These are phyloP conservation scores for Botryotinia calthae DNA, from an alignment of 2,329 filamentous ascomycete genomes.

Conservation along the genomic window DNA sequence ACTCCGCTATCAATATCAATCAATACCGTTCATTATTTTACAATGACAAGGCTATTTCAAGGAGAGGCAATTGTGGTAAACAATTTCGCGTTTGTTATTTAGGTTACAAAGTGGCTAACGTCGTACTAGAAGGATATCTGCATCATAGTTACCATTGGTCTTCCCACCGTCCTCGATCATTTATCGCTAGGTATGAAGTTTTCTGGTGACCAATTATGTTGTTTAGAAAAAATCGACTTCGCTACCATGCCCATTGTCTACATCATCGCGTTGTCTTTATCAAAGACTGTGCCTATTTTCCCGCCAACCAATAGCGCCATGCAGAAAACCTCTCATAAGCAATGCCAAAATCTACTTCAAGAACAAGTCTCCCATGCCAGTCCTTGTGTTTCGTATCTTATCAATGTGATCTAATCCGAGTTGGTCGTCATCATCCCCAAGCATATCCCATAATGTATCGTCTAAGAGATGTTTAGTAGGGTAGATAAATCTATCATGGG, in stretches of 20 bases:
- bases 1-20: not conserved
- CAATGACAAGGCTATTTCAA: not conserved
- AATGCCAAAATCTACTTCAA: slow-evolving; percentile 42
- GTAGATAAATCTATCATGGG: not conserved
- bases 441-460: slow-evolving; percentile 56
- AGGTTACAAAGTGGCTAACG: slow-evolving; percentile 9
- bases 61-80: not conserved
- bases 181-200: slow-evolving; percentile 14
- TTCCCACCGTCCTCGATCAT: slow-evolving; percentile 2
- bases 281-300: slow-evolving; percentile 24
- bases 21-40: not conserved
- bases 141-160: slow-evolving; percentile 11
- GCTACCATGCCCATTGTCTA: slow-evolving; percentile 20
- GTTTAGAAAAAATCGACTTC: slow-evolving; percentile 16
- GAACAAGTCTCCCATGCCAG: slow-evolving; percentile 63
- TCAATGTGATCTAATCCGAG: slow-evolving; percentile 66
- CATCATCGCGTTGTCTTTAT: slow-evolving; percentile 7
- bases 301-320: slow-evolving; percentile 27
- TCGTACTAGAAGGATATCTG: slow-evolving; percentile 14
- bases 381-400: slow-evolving; percentile 55
- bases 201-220: slow-evolving; percentile 18
- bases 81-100: not conserved
- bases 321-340: slow-evolving; percentile 25
- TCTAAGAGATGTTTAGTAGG: slow-evolving; percentile 43
- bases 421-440: slow-evolving; percentile 55